Conservation (phyloP, 306 rosid species). For the Trifolium dubium region DNA sequence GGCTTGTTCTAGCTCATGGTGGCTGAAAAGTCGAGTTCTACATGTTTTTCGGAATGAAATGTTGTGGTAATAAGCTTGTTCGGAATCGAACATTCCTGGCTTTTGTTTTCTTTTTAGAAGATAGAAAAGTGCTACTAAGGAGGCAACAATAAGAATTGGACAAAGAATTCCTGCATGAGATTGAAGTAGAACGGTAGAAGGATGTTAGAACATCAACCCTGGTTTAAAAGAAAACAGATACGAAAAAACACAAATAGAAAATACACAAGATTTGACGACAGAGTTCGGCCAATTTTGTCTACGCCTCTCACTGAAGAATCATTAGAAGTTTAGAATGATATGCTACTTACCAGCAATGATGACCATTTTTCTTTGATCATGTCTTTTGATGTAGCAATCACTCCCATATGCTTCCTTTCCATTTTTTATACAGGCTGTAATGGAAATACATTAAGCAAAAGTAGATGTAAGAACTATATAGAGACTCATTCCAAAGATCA, state of each 20-base stretch:
- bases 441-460: conserved; percentile 35
- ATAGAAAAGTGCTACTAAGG: conserved; percentile 62
- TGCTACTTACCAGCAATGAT: conserved; percentile 68
- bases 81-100: conserved; percentile 52
- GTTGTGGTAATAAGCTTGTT: conserved; percentile 58
- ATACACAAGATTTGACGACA: not conserved
- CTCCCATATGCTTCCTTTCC: conserved; percentile 67
- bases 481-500: too few relatives aligned
- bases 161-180: conserved; percentile 80
- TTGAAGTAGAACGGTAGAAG: not conserved
- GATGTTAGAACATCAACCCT: not conserved
- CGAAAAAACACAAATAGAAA: not conserved
- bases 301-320: not conserved
- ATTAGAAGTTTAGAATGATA: conserved; percentile 1
- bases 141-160: conserved; percentile 67
- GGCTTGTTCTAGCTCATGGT: conserved; percentile 77
- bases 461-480: not conserved
- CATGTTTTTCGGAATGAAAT: conserved; percentile 66
- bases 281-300: not conserved
- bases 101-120: conserved; percentile 61
- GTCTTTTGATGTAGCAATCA: conserved; percentile 61
- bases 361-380: conserved; percentile 60
- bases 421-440: conserved; percentile 77
- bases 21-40: conserved; percentile 65
- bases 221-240: not conserved